Evolutionary conservation across 192 early-diverging fungal species (phyloP).

Genomic region (Mycoemilia scoparia): DNA sequence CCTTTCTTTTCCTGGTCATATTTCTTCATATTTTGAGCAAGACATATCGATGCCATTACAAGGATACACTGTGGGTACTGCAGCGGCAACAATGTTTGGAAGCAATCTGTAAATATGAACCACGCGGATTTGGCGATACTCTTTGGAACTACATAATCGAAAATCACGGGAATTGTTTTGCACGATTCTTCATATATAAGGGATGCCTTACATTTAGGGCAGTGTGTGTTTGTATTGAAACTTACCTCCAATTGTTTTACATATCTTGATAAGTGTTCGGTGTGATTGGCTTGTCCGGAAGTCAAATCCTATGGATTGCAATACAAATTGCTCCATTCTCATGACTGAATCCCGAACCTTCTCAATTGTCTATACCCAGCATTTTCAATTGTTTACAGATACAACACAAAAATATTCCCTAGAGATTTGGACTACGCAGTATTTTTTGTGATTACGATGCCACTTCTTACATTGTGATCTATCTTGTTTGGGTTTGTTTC

Average conservation of each 20-base stretch:
- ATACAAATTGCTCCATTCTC: constrained; percentile 45
- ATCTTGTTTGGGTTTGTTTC: constrained; percentile 38
- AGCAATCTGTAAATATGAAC: constrained; percentile 22
- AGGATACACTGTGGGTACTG: constrained; percentile 21
- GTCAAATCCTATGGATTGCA: constrained; percentile 65
- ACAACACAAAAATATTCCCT: background rate
- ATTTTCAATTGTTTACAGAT: background rate
- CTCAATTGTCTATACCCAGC: constrained; percentile 29
- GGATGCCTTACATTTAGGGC: too few species aligned
- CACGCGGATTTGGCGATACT: constrained; percentile 13
- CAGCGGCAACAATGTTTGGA: constrained; percentile 24
- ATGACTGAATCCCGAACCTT: constrained; percentile 45
- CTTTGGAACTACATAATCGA: constrained; percentile 1
- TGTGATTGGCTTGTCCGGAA: constrained; percentile 62
- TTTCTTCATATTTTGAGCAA: constrained; percentile 28
- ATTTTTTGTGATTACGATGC: too few species aligned
- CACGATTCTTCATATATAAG: too few species aligned
- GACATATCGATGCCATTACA: constrained; percentile 18
- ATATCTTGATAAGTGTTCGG: constrained; percentile 51
- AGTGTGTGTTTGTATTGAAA: too few species aligned
- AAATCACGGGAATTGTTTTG: too few species aligned
- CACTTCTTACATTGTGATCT: constrained; percentile 1
- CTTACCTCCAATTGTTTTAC: constrained; percentile 39
- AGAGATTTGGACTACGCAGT: too few species aligned
- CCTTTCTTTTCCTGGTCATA: too few species aligned